These are phyloP conservation scores for Aphanocladium album DNA, from an alignment of 2,329 filamentous ascomycete genomes.

Conservation along the genomic window DNA sequence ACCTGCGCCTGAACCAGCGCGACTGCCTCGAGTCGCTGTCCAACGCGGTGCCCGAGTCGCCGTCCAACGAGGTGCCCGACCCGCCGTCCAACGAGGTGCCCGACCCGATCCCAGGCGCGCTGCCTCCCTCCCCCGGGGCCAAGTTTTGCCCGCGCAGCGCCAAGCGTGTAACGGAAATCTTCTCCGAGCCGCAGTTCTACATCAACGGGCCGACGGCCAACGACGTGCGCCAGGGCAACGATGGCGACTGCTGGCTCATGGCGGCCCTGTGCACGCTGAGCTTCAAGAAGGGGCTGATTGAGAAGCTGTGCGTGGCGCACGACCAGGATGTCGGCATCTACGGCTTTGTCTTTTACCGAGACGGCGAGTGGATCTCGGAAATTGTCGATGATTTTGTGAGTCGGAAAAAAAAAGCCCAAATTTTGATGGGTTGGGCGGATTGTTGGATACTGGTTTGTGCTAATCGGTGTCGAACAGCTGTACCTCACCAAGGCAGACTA, in stretches of 20 bases:
- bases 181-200: conserved; percentile 71
- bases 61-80: conserved; percentile 29
- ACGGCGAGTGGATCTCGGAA: conserved; percentile 66
- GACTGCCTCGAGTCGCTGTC: conserved; percentile 46
- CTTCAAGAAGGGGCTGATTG: conserved; percentile 66
- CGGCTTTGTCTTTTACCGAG: conserved; percentile 78
- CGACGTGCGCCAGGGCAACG: conserved; percentile 72
- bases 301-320: conserved; percentile 66
- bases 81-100: conserved; percentile 30
- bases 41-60: conserved; percentile 26
- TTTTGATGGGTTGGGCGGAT: background rate
- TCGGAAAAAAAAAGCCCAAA: background rate
- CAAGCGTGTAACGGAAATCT: conserved; percentile 70
- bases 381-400: conserved; percentile 51
- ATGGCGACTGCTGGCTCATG: conserved; percentile 84
- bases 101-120: conserved; percentile 2
- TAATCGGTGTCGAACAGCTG: conserved; percentile 24
- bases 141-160: conserved; percentile 47
- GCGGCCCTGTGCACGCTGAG: conserved; percentile 72
- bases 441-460: conserved; percentile 11
- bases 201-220: conserved; percentile 71
- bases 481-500: conserved; percentile 56
- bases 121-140: conserved; percentile 18
- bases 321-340: conserved; percentile 75
- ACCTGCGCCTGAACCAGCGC: conserved; percentile 56